These are phyloP conservation scores for Aspergillus nomiae DNA, from an alignment of 2,329 filamentous ascomycete species.

Conservation along the genomic window DNA sequence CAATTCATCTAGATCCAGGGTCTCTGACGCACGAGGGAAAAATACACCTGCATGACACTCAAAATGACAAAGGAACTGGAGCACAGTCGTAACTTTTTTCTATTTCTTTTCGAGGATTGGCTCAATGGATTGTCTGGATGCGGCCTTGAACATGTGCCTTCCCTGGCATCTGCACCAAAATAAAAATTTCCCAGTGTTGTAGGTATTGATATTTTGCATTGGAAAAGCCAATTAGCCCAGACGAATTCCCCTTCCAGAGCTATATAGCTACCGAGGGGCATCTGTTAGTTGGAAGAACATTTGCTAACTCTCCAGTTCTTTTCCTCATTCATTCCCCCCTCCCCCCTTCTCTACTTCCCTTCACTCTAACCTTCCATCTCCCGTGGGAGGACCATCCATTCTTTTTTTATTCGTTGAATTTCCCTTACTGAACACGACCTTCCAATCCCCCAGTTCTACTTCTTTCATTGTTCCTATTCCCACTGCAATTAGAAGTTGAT, in stretches of 20 bases:
- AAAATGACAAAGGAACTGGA: constrained; percentile 39
- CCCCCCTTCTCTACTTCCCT: constrained; percentile 12
- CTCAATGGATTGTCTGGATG: constrained; percentile 23
- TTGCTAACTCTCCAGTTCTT: constrained; percentile 24
- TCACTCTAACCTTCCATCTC: constrained; percentile 10
- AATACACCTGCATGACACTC: constrained; percentile 45
- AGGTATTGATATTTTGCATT: constrained; percentile 15
- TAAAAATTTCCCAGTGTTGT: constrained; percentile 24
- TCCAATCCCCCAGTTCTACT: not conserved
- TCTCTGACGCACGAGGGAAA: constrained; percentile 46
- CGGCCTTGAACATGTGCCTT: constrained; percentile 26
- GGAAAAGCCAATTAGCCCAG: constrained; percentile 19
- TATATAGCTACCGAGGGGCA: constrained; percentile 11
- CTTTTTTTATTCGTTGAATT: constrained; percentile 8
- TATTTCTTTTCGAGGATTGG: constrained; percentile 25
- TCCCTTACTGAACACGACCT: not conserved
- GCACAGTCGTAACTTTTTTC: constrained; percentile 24
- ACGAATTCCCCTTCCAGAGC: constrained; percentile 15
- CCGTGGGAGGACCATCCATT: constrained; percentile 1
- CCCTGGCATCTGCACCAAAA: constrained; percentile 23
- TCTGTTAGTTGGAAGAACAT: constrained; percentile 22
- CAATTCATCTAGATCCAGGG: constrained; percentile 45
- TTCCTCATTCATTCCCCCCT: constrained; percentile 19
- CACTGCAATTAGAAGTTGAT: constrained; percentile 3
- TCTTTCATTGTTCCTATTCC: not conserved